Evolutionary conservation across 176 grass and related monocot species (phyloP).

Genomic region (Avena eriantha): DNA sequence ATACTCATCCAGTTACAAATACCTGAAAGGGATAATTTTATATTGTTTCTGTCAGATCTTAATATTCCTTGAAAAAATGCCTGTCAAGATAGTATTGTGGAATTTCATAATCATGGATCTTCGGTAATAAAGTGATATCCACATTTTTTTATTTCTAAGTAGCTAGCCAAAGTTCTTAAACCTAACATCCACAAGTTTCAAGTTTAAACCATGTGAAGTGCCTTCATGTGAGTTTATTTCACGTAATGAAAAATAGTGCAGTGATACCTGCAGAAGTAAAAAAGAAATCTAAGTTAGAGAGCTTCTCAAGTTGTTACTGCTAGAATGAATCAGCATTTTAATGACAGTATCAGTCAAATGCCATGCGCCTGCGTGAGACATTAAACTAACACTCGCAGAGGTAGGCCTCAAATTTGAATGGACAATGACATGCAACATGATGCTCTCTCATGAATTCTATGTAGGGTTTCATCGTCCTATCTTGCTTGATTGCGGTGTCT

Average conservation of each 20-base stretch:
- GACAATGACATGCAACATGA: slow-evolving; percentile 34
- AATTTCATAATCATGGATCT: slow-evolving; percentile 37
- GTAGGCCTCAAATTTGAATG: slow-evolving; percentile 21
- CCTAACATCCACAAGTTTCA: neutral
- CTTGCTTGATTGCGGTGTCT: slow-evolving; percentile 96
- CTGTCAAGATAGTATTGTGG: slow-evolving; percentile 16
- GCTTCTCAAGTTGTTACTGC: slow-evolving; percentile 12
- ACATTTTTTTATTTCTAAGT: slow-evolving; percentile 13
- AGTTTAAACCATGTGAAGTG: slow-evolving; percentile 18
- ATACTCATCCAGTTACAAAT: slow-evolving; percentile 37
- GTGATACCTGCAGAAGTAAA: slow-evolving; percentile 25
- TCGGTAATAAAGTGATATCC: neutral
- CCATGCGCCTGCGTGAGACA: slow-evolving; percentile 24
- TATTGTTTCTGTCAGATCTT: slow-evolving; percentile 8
- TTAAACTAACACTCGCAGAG: slow-evolving; percentile 4
- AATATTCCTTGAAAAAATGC: neutral
- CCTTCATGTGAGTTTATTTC: slow-evolving; percentile 28
- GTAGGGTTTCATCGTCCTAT: slow-evolving; percentile 95
- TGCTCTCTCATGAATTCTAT: slow-evolving; percentile 41
- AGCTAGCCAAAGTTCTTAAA: slow-evolving; percentile 13
- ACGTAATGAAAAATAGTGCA: slow-evolving; percentile 18
- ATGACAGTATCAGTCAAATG: slow-evolving; percentile 1
- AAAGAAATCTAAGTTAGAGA: slow-evolving; percentile 20
- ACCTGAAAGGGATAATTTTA: slow-evolving; percentile 22
- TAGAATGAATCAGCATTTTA: slow-evolving; percentile 40